phyloP scores from a whole-genome alignment of 441 rosid genomes.

The Populus hybrid region DNA sequence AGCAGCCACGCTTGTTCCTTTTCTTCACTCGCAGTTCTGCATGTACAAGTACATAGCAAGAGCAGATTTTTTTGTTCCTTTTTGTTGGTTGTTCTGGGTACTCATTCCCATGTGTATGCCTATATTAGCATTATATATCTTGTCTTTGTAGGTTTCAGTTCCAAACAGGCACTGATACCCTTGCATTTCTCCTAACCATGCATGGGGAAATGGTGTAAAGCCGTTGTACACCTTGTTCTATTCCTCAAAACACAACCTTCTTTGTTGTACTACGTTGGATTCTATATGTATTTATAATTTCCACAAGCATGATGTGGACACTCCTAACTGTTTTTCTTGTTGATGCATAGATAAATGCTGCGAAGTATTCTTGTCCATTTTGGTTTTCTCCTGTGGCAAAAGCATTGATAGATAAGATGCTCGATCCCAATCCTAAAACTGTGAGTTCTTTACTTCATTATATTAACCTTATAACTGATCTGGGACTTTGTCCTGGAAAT shows the following conservation, averaged over 20 bases:
- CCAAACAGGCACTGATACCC: not conserved
- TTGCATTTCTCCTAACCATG: not conserved
- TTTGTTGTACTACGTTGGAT: slow-evolving; percentile 6
- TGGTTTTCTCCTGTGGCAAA: slow-evolving; percentile 80
- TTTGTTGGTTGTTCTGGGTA: not conserved
- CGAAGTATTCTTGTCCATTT: slow-evolving; percentile 68
- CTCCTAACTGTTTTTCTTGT: slow-evolving; percentile 19
- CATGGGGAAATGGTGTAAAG: not conserved
- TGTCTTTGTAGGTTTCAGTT: slow-evolving; percentile 3
- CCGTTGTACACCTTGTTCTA: slow-evolving; percentile 5
- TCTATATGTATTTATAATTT: slow-evolving; percentile 6
- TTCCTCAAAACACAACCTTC: not conserved
- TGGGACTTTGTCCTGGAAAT: not conserved
- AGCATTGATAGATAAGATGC: slow-evolving; percentile 65
- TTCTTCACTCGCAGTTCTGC: not conserved
- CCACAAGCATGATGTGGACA: slow-evolving; percentile 16
- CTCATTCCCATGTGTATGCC: not conserved
- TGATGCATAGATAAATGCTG: slow-evolving; percentile 63
- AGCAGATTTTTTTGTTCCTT: not conserved
- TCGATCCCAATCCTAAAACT: slow-evolving; percentile 74
- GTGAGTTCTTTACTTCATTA: slow-evolving; percentile 48
- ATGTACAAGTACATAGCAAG: not conserved
- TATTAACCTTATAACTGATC: slow-evolving; percentile 5
- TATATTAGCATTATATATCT: not conserved
- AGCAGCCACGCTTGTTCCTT: not conserved